Evolutionary conservation across 208 protist species (phyloP).

Genomic region (Acanthamoeba triangularis): DNA sequence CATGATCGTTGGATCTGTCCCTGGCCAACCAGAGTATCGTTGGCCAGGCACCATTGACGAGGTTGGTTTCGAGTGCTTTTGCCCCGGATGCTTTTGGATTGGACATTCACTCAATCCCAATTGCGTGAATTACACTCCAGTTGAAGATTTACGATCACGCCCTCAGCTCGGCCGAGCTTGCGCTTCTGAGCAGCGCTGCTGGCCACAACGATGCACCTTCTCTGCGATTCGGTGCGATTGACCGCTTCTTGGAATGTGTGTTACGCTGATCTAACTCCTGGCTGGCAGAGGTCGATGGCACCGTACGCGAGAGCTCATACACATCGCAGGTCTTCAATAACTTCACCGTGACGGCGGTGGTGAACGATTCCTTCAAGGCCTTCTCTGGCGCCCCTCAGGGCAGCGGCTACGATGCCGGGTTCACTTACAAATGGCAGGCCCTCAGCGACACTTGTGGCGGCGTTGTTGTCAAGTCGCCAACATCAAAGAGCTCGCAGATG

Average conservation of each 20-base stretch:
- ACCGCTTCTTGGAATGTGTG: neutral
- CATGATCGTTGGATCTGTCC: neutral
- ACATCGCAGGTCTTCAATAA: neutral
- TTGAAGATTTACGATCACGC: conserved; percentile 20
- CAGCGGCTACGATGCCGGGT: neutral
- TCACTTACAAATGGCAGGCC: neutral
- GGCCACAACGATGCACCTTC: neutral
- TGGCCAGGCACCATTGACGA: neutral
- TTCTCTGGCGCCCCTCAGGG: neutral
- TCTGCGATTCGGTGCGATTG: neutral
- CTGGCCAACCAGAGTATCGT: neutral
- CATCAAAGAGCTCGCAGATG: neutral
- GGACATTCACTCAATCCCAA: no score
- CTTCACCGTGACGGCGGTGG: neutral
- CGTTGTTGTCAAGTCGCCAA: neutral
- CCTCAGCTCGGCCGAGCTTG: neutral
- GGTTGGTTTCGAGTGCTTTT: neutral
- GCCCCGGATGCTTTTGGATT: neutral
- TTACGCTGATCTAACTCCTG: neutral
- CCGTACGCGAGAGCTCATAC: neutral
- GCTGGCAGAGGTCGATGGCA: neutral
- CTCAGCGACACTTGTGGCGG: neutral
- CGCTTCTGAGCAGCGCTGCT: no score
- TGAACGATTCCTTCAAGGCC: neutral
- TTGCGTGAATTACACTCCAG: neutral